These are phyloP conservation scores for Komagataella populi DNA, from an alignment of 805 yeast genomes.

Conservation along the genomic window DNA sequence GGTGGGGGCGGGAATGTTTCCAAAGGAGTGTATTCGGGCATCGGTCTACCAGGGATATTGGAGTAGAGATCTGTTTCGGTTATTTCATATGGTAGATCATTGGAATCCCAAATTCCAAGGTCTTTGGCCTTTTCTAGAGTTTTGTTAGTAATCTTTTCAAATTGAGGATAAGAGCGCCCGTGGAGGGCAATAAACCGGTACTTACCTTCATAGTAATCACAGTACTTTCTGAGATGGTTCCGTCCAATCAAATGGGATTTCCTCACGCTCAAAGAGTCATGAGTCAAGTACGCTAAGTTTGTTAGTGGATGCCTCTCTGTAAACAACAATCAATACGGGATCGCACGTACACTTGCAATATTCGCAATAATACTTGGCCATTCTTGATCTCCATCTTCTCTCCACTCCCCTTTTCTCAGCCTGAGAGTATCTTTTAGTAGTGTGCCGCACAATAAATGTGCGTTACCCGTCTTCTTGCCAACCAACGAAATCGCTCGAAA, in stretches of 20 bases:
- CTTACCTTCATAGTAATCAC: constrained; percentile 57
- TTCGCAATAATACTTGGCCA: constrained; percentile 73
- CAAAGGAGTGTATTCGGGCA: not conserved
- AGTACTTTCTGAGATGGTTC: constrained; percentile 58
- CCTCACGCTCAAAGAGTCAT: constrained; percentile 78
- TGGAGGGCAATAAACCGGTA: constrained; percentile 1
- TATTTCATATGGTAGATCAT: constrained; percentile 21
- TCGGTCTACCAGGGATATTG: constrained; percentile 20
- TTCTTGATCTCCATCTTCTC: constrained; percentile 8
- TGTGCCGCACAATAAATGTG: not conserved
- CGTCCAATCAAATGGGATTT: constrained; percentile 69
- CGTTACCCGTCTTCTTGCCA: not conserved
- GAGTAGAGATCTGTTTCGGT: constrained; percentile 20
- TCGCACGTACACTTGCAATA: constrained; percentile 47
- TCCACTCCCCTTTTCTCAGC: not conserved
- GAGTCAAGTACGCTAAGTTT: constrained; percentile 51
- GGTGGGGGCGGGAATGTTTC: constrained; percentile 21
- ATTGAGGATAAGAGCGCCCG: not conserved
- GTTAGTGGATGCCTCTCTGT: not conserved
- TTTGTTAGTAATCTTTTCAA: constrained; percentile 1
- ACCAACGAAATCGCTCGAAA: not conserved
- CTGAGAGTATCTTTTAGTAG: not conserved
- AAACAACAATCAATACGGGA: not conserved
- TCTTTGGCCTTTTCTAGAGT: constrained; percentile 9
- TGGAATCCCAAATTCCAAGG: constrained; percentile 7